Evolutionary conservation across 345 rosid genomes (phyloP).

Genomic region (Trapa bicornis): DNA sequence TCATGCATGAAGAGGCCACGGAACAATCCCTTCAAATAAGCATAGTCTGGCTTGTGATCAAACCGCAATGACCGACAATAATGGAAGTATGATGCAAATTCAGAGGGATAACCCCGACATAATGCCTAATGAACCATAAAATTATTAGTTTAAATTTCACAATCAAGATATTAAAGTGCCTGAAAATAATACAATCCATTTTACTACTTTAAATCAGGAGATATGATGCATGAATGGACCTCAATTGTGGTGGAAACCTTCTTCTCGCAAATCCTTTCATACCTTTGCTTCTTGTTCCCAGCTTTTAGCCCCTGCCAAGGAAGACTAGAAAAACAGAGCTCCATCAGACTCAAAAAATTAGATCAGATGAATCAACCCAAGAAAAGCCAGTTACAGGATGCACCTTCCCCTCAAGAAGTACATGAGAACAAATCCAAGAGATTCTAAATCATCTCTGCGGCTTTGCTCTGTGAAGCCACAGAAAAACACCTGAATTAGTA

Average conservation of each 20-base stretch:
- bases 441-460: slow-evolving; percentile 94
- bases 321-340: slow-evolving; percentile 37
- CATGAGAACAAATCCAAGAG: slow-evolving; percentile 96
- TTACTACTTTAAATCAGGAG: background rate
- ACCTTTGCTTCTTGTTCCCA: slow-evolving; percentile 94
- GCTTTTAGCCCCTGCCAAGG: slow-evolving; percentile 99
- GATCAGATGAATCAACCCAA: slow-evolving; percentile 11
- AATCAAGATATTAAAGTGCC: background rate
- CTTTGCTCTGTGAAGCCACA: slow-evolving; percentile 62
- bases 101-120: slow-evolving; percentile 92
- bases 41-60: slow-evolving; percentile 92
- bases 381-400: slow-evolving; percentile 4
- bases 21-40: slow-evolving; percentile 82
- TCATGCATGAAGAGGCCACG: slow-evolving; percentile 87
- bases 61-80: slow-evolving; percentile 88
- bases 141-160: background rate
- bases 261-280: slow-evolving; percentile 94
- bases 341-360: background rate
- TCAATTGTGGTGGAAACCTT: slow-evolving; percentile 85
- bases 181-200: background rate
- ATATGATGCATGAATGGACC: slow-evolving; percentile 15
- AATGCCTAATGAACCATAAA: slow-evolving; percentile 40
- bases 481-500: slow-evolving; percentile 1
- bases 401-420: slow-evolving; percentile 96
- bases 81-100: slow-evolving; percentile 92